Conservation (phyloP, 139 green algal species). For the Diplosphaera chodatii region DNA sequence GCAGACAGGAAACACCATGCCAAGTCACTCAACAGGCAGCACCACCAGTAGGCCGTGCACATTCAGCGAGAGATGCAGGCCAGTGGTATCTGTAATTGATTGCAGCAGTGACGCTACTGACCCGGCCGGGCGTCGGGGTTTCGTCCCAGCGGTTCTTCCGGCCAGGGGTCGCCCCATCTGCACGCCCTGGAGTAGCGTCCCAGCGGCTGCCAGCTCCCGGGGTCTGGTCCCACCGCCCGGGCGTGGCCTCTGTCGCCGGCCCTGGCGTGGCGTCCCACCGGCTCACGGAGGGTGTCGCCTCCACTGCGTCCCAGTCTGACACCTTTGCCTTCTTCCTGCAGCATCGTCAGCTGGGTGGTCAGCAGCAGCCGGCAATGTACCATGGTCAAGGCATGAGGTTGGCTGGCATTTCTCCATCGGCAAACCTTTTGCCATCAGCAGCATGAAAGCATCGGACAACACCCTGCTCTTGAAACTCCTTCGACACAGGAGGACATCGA, state of each 20-base stretch:
- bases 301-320: slow-evolving; percentile 85
- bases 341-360: too few relatives aligned
- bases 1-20: background rate
- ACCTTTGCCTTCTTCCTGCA: slow-evolving; percentile 50
- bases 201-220: slow-evolving; percentile 34
- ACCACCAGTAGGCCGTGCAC: too few relatives aligned
- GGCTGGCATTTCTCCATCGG: too few relatives aligned
- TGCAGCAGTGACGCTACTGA: background rate
- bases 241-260: slow-evolving; percentile 34
- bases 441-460: too few relatives aligned
- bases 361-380: too few relatives aligned
- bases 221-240: slow-evolving; percentile 21
- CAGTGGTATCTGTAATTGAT: too few relatives aligned
- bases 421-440: too few relatives aligned
- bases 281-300: slow-evolving; percentile 61
- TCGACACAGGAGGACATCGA: background rate
- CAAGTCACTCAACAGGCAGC: background rate
- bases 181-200: slow-evolving; percentile 53
- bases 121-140: slow-evolving; percentile 26
- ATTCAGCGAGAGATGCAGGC: too few relatives aligned
- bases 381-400: too few relatives aligned
- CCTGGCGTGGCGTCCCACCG: slow-evolving; percentile 73
- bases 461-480: too few relatives aligned
- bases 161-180: slow-evolving; percentile 8
- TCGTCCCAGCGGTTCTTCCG: slow-evolving; percentile 71